phyloP scores from a whole-genome alignment of 371 early-diverging fungal genomes.

The Circinella minor region DNA sequence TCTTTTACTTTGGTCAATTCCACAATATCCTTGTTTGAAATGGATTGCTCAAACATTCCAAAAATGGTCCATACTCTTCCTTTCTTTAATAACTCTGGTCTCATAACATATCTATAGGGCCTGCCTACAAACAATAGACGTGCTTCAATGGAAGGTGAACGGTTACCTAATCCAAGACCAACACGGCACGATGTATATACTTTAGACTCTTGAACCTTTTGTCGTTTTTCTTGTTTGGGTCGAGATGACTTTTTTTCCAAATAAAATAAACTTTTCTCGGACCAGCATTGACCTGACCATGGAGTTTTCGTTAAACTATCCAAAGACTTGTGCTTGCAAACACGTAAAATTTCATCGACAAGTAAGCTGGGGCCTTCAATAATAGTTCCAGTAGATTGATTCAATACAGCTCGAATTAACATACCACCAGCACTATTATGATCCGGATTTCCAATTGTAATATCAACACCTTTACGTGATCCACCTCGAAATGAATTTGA shows the following conservation, averaged over 20 bases:
- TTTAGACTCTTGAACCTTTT: not conserved
- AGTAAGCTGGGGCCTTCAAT: slow-evolving; percentile 52
- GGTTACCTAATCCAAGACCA: slow-evolving; percentile 29
- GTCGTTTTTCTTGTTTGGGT: not conserved
- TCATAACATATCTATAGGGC: slow-evolving; percentile 30
- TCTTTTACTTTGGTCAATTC: slow-evolving; percentile 9
- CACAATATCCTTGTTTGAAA: slow-evolving; percentile 17
- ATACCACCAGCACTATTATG: slow-evolving; percentile 45
- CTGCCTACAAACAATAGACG: slow-evolving; percentile 27
- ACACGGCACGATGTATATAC: slow-evolving; percentile 30
- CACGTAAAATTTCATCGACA: slow-evolving; percentile 43
- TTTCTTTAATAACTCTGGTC: slow-evolving; percentile 29
- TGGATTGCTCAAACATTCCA: slow-evolving; percentile 14
- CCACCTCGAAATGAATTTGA: slow-evolving; percentile 47
- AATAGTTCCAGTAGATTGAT: slow-evolving; percentile 25
- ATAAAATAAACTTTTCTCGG: slow-evolving; percentile 19
- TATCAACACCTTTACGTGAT: slow-evolving; percentile 52
- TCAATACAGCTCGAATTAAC: slow-evolving; percentile 42
- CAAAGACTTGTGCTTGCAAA: slow-evolving; percentile 17
- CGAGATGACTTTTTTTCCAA: slow-evolving; percentile 14
- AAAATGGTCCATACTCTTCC: slow-evolving; percentile 35
- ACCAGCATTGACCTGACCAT: slow-evolving; percentile 25
- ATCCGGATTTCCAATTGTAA: slow-evolving; percentile 34
- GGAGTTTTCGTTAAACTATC: slow-evolving; percentile 19
- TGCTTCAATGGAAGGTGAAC: slow-evolving; percentile 8